Evolutionary conservation across 768 basidiomycete genomes (phyloP).

Genomic region (Tubosaeta sp.): DNA sequence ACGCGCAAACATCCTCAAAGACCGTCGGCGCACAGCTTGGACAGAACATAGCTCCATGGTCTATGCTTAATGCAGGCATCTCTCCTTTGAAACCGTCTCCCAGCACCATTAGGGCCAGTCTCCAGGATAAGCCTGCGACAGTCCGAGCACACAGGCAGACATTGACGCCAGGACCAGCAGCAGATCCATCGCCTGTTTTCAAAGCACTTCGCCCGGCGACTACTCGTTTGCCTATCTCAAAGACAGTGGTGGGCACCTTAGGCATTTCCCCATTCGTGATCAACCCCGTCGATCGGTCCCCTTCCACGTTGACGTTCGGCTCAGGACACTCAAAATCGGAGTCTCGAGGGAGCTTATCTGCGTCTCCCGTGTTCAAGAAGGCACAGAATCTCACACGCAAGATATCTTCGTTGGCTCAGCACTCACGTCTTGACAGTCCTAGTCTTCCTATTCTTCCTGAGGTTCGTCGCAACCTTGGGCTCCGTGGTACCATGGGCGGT

Average conservation of each 20-base stretch:
- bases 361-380: conserved; percentile 36
- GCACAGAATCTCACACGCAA: conserved; percentile 21
- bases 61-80: conserved; percentile 37
- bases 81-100: conserved; percentile 36
- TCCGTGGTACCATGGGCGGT: conserved; percentile 66
- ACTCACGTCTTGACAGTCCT: conserved; percentile 12
- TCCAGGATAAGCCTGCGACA: conserved; percentile 26
- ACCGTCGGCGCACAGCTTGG: conserved; percentile 33
- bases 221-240: conserved; percentile 19
- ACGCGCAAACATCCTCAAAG: conserved; percentile 34
- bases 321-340: conserved; percentile 30
- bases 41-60: conserved; percentile 64
- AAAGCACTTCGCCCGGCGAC: conserved; percentile 53
- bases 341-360: conserved; percentile 15
- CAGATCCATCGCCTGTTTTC: conserved; percentile 56
- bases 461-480: conserved; percentile 53
- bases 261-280: conserved; percentile 25
- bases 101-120: conserved; percentile 12
- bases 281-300: conserved; percentile 18
- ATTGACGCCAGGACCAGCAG: conserved; percentile 53
- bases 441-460: conserved; percentile 44
- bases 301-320: conserved; percentile 37
- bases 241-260: conserved; percentile 20
- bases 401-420: conserved; percentile 21
- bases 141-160: conserved; percentile 46